Evolutionary conservation across 2,329 filamentous ascomycete genomes (phyloP), one percentile per base, ranked within the genome.

Genomic region (Alternaria solani): DNA sequence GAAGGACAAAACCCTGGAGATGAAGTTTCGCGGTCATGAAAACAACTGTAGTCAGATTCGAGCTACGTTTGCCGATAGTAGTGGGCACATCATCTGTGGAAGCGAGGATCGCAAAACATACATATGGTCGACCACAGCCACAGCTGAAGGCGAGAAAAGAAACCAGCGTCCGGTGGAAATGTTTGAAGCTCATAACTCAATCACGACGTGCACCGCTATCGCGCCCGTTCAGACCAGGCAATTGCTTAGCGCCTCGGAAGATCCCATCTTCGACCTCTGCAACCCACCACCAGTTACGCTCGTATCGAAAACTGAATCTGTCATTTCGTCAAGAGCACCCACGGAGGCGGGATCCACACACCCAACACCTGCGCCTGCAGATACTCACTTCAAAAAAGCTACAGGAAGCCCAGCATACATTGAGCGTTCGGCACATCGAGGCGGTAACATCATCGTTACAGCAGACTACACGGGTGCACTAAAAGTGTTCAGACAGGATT

Each of bases 401-500:
- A 88, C 90, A 59, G 90, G 91, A 68, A 91, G 89, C 1, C 91
- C 93, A 0, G 88, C 89, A 0, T 97, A 96, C 71, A 79, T 94
- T 36, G 86, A 92, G 11, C 88, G 93, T 16, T 90, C 89, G 7
- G 86, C 85, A 16, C 95, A 99, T 75, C 81, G 83, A 14, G 89
- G 89, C 61, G 95, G 95, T 26, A 92, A 97, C 70, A 97, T 99
- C 63, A 89, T 99, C 57, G 87, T 98, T 51, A 96, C 94, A 0
- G 92, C 94, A 2, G 94, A 97, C 75, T 92, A 93, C 70, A 89
- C 88, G 0, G 95, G 95, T 36, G 87, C 88, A 26, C 95, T 99
- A 80, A 97, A 97, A 75, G 91, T 98, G 0, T 97, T 97, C 75
- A 88, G 95, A 20, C 94, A 98, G 78, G 95, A 99, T 75, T 97